Percentiles rank a stretch among this genome's conserved stretches.
Conservation (phyloP, 2,329 filamentous ascomycete species). For the Penicillium brevicompactum region DNA sequence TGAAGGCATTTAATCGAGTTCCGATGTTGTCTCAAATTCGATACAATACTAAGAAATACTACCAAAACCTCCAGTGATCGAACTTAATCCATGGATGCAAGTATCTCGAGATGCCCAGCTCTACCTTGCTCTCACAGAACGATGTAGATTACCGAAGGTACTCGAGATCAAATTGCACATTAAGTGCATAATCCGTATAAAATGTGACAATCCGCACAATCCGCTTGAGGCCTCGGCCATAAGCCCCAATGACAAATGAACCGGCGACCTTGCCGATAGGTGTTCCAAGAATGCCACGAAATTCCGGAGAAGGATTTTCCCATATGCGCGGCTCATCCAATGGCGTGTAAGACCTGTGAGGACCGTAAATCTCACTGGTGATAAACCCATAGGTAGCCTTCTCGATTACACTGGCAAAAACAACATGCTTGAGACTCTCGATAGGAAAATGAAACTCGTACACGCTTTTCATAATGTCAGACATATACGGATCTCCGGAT, state of each 20-base stretch:
- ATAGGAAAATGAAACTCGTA: constrained; percentile 2
- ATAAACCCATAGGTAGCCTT: not conserved
- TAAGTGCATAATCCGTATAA: not conserved
- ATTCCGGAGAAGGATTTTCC: constrained; percentile 5
- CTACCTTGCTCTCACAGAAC: too few species aligned
- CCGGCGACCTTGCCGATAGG: constrained; percentile 9
- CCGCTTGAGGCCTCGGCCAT: constrained; percentile 5
- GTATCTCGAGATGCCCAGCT: too few species aligned
- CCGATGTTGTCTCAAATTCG: too few species aligned
- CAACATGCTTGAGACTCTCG: not conserved
- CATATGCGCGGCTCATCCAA: constrained; percentile 1
- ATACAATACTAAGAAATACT: too few species aligned
- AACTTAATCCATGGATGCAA: too few species aligned
- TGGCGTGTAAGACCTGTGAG: not conserved
- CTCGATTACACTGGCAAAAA: not conserved
- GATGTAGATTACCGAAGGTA: not conserved
- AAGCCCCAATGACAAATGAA: constrained; percentile 5
- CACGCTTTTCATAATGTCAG: constrained; percentile 1
- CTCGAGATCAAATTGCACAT: constrained; percentile 7
- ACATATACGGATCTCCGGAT: not conserved
- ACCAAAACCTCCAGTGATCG: too few species aligned
- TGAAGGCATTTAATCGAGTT: too few species aligned
- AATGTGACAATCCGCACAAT: constrained; percentile 7
- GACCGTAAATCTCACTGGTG: not conserved
- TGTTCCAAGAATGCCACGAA: constrained; percentile 9